A percentile compares a stretch with the other conserved stretches of the same genome.
Conservation (phyloP, 2,329 filamentous ascomycete species). For the Aspergillus floridensis region DNA sequence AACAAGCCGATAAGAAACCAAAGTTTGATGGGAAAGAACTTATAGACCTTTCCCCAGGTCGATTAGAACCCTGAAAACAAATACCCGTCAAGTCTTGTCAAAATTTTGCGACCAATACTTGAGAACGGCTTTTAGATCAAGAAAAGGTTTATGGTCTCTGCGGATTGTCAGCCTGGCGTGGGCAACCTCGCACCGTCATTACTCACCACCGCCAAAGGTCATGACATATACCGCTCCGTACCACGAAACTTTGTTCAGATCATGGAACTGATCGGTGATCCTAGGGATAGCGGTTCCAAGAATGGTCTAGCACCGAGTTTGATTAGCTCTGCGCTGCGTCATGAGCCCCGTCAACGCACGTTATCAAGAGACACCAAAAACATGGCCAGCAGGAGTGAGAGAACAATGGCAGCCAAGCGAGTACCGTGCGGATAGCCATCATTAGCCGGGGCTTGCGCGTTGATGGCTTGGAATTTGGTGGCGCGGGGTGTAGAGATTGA, state of each 20-base stretch:
- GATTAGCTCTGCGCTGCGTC: too few species aligned
- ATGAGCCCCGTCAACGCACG: too few species aligned
- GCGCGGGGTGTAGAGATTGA: too few species aligned
- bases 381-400: too few species aligned
- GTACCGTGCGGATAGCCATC: too few species aligned
- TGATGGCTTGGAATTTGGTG: too few species aligned
- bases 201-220: conserved; percentile 29
- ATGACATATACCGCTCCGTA: conserved; percentile 44
- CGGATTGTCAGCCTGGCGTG: neutral
- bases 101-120: too few species aligned
- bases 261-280: conserved; percentile 43
- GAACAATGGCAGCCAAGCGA: too few species aligned
- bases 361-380: too few species aligned
- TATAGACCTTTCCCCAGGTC: conserved; percentile 48
- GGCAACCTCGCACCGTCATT: neutral
- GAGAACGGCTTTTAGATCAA: neutral
- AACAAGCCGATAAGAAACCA: conserved; percentile 28
- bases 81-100: too few species aligned
- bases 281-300: conserved; percentile 34
- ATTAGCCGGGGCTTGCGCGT: too few species aligned
- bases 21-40: conserved; percentile 36
- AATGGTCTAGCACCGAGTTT: conserved; percentile 7
- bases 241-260: conserved; percentile 42
- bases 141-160: neutral
- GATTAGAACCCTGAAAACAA: conserved; percentile 40